Evolutionary conservation across 2,329 filamentous ascomycete genomes (phyloP), one percentile per base, ranked within the genome.

Genomic region (Corniculantispora saksenae): DNA sequence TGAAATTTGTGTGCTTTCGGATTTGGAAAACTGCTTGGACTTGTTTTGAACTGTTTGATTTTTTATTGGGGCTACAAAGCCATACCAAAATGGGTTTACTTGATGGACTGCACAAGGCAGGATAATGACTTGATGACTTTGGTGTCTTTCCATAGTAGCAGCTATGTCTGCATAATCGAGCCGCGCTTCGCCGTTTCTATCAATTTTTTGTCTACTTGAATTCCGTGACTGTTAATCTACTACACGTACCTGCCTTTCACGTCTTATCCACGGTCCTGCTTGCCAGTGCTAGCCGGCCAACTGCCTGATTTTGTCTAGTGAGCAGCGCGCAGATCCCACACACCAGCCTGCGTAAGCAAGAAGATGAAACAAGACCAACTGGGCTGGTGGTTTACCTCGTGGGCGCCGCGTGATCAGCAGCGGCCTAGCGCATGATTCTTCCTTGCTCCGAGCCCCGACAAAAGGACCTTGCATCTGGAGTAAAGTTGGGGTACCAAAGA

Each of bases 51-150:
- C n/a, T 60, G 27, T 43, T 61, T 61, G 58, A 35, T n/a, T 55
- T 62, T 61, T 55, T 19, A 27, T 63, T 63, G 50, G 27, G 50
- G 51, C 60, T 63, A 45, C 27, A 48, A 25, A 17, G 60, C 60
- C 60, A 55, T n/a, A 55, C 40, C 60, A 63, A 63, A 63, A 63
- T 48, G 13, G 23, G 51, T 56, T 62, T 54, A 61, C 55, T 63
- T 56, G 51, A 63, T 35, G 38, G 50, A 62, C 50, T 62, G 50
- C 50, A 47, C 27, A 35, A 15, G 23, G 38, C 50, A 55, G 59
- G 21, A 48, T 61, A 47, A 63, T 56, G 38, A 47, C 21, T 56
- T 56, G 60, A 62, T 47, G 60, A 55, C 60, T 35, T 55, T 48
- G 51, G 59, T 61, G 35, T 47, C 25, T 45, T 35, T 62, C 32